Conservation (phyloP, 2,329 filamentous ascomycete genomes). For the Pseudonectria foliicola region DNA sequence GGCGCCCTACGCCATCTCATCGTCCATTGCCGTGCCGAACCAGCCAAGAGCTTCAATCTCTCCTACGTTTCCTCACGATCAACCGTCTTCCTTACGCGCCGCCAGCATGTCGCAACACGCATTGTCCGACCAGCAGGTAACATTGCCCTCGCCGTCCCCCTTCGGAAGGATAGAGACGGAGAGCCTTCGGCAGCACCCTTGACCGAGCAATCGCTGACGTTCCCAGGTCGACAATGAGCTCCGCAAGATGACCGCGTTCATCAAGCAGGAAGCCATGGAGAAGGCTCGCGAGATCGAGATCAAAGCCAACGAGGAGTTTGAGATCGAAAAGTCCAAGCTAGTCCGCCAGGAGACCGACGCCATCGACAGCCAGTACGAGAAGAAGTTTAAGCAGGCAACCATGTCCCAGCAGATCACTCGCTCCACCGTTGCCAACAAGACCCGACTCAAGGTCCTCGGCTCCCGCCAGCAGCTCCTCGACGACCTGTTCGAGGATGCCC, state of each 20-base stretch:
- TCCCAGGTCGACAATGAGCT: slow-evolving; percentile 89
- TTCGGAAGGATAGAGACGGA: slow-evolving; percentile 6
- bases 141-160: slow-evolving; percentile 2
- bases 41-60: slow-evolving; percentile 1
- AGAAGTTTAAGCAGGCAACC: slow-evolving; percentile 97
- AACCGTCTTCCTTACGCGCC: slow-evolving; percentile 10
- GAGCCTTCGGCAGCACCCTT: slow-evolving; percentile 10
- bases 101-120: slow-evolving; percentile 88
- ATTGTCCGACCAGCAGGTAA: slow-evolving; percentile 95
- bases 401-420: slow-evolving; percentile 99
- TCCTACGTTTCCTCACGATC: slow-evolving; percentile 1
- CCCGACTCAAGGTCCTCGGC: slow-evolving; percentile 77
- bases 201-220: slow-evolving; percentile 11
- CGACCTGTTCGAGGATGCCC: slow-evolving; percentile 74
- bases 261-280: slow-evolving; percentile 95
- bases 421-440: slow-evolving; percentile 95
- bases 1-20: slow-evolving; percentile 15
- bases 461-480: slow-evolving; percentile 89
- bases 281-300: slow-evolving; percentile 96
- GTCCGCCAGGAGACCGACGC: slow-evolving; percentile 89
- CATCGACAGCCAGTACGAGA: slow-evolving; percentile 91
- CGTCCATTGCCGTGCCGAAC: slow-evolving; percentile 7
- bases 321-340: slow-evolving; percentile 97
- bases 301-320: slow-evolving; percentile 98
- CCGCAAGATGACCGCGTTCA: slow-evolving; percentile 99